A percentile compares a stretch with the other conserved stretches of the same genome.
phyloP scores from a whole-genome alignment of 345 rosid genomes.

The Fremontodendron californicum region DNA sequence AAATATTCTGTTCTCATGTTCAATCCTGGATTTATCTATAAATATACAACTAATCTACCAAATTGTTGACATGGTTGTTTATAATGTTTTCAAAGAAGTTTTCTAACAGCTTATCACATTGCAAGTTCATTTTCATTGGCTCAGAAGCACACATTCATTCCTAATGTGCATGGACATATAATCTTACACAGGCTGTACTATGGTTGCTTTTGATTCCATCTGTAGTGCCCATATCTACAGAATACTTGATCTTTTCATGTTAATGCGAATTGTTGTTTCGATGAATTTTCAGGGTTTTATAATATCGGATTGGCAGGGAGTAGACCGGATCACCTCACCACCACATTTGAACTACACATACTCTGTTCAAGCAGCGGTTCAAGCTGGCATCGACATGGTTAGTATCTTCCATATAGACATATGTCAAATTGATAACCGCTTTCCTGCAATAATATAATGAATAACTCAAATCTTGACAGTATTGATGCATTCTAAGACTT shows the following conservation, averaged over 20 bases:
- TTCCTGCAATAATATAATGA: background rate
- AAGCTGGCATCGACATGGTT: slow-evolving; percentile 94
- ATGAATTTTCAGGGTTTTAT: slow-evolving; percentile 71
- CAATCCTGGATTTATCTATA: background rate
- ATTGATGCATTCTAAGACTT: background rate
- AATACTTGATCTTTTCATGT: slow-evolving; percentile 6
- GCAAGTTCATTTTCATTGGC: background rate
- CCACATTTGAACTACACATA: slow-evolving; percentile 68
- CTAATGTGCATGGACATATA: background rate
- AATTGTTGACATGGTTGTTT: background rate
- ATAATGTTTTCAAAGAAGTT: background rate
- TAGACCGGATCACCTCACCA: slow-evolving; percentile 78
- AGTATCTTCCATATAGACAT: slow-evolving; percentile 18
- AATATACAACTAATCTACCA: background rate
- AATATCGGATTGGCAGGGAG: slow-evolving; percentile 90
- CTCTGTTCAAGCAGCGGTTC: slow-evolving; percentile 65
- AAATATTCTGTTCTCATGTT: background rate
- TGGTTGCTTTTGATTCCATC: background rate
- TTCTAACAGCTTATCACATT: background rate
- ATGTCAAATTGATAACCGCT: background rate
- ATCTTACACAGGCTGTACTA: background rate
- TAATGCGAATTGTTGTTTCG: slow-evolving; percentile 14
- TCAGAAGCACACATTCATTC: background rate
- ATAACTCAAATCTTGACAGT: background rate
- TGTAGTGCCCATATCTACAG: background rate